phyloP scores from a whole-genome alignment of 1,139 yeast genomes.

The Hanseniaspora gamundiae region DNA sequence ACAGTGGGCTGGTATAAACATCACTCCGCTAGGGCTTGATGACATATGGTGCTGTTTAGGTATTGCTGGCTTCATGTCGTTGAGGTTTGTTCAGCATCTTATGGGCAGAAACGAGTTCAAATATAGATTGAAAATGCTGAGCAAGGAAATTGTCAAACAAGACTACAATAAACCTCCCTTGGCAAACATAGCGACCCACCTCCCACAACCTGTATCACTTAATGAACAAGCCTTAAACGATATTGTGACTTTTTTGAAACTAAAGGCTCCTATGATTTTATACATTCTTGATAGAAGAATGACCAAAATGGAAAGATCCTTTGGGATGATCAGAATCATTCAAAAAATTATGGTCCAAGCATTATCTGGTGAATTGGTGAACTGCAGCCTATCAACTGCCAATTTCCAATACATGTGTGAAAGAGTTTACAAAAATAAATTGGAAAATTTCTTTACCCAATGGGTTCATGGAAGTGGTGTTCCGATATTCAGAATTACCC shows the following conservation, averaged over 20 bases:
- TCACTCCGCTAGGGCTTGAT: constrained; percentile 66
- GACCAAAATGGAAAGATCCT: constrained; percentile 92
- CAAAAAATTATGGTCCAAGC: constrained; percentile 89
- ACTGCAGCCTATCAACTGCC: constrained; percentile 65
- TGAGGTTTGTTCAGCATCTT: constrained; percentile 51
- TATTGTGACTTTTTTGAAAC: constrained; percentile 42
- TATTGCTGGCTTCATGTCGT: constrained; percentile 72
- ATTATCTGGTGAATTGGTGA: constrained; percentile 83
- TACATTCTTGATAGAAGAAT: constrained; percentile 79
- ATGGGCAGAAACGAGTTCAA: constrained; percentile 81
- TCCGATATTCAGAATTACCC: constrained; percentile 80
- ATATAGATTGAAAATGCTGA: constrained; percentile 50
- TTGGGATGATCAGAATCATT: constrained; percentile 82
- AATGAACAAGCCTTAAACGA: constrained; percentile 32
- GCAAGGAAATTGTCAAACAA: constrained; percentile 54
- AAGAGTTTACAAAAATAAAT: constrained; percentile 76
- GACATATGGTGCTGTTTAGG: constrained; percentile 93
- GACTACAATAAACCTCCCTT: constrained; percentile 81
- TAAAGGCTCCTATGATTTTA: constrained; percentile 80
- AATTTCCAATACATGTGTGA: constrained; percentile 92
- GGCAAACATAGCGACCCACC: constrained; percentile 51
- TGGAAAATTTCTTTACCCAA: constrained; percentile 77
- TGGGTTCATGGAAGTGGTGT: constrained; percentile 90
- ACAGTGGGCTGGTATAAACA: constrained; percentile 93
- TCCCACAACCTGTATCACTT: constrained; percentile 46